Evolutionary conservation across 306 rosid genomes (phyloP), one percentile per base, ranked within the genome.

Genomic region (Lotus japonicus): DNA sequence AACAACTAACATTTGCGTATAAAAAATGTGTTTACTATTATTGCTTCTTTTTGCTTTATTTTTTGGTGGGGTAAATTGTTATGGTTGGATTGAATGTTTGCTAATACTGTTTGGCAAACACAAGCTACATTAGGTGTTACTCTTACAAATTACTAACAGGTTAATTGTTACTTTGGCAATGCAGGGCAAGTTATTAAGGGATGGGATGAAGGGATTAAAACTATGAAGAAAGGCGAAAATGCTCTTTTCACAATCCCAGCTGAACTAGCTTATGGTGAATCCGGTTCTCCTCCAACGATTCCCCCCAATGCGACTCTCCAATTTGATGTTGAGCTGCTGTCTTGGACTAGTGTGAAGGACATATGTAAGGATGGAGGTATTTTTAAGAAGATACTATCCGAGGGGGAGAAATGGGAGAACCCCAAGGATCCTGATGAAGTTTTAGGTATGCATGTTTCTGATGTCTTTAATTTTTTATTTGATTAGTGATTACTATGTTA

Each of bases 111-210:
- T 43, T 43, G 2, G 13, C 50, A 12, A 44, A n/a, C 50, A 44
- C 16, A 15, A 16, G 7, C 28, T 51, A 51, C 31, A 51, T 51
- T 51, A 5, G 57, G 9, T 51, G 28, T 17, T 50, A 15, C 9
- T 28, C n/a, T n/a, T n/a, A n/a, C n/a, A 28, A 28, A 28, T 28
- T 28, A n/a, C n/a, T n/a, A n/a, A n/a, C n/a, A n/a, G n/a, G n/a
- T 28, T 28, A 4, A 28, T 28, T 28, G 9, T 21, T 3, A 21
- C 43, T 11, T 19, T 53, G 57, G 65, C 10, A n/a, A 4, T 81
- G 87, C 83, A 94, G 99, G 99, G 21, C 87, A 88, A 90, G 99
- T 94, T 49, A 90, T 94, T 54, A 86, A 81, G 72, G 99, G 99
- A 64, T 94, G 97, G 99, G 97, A 94, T 76, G 69, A 81, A 66